Base-by-base conservation (phyloP, 108 stramenopile species). In the Nitzschia sp. region DNA sequence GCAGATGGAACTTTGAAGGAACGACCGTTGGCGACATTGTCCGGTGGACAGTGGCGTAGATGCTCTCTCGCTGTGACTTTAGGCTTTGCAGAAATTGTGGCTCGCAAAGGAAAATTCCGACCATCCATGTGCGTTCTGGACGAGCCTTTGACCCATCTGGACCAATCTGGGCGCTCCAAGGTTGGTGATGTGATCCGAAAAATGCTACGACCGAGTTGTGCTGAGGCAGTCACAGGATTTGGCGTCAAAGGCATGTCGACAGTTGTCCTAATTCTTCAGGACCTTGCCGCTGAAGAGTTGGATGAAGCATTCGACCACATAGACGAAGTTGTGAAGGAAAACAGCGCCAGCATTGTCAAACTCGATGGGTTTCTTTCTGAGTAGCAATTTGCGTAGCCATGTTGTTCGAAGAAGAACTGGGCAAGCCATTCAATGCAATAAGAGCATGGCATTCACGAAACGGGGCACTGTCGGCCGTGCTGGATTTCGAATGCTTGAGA, bases 21-120 rank as follows among this genome's bases (percentile, higher is more conserved):
- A 15, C 80, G 92, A 18, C 84, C 89, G 1, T 69, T 93, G 21
- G 82, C 89, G 6, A 79, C 89, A 5, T 67, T 93, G 18, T 86
- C 85, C 21, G 92, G 92, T 24, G 92, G 92, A 15, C 92, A 93
- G 64, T 93, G 92, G 92, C 76, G 92, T 25, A 75, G 92, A 49
- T 89, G 88, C 35, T 93, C 92, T 57, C 73, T 93, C 15, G 78
- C 89, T 45, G 65, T 93, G 2, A 79, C 77, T 56, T 74, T 93
- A 47, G 92, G 87, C 1, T 93, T 88, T 65, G 74, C 78, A 19
- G 86, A 93, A 48, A 74, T 93, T 54, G 82, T 84, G 9, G 84
- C 92, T 0, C 71, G 78, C 35, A 74, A 82, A 26, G 89, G 87
- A 3, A 76, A 72, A 53, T 62, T 93, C 3, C 54, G 79, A 28